These are phyloP conservation scores for Cucurbita maxima DNA, from an alignment of 306 rosid genomes.

Conservation along the genomic window DNA sequence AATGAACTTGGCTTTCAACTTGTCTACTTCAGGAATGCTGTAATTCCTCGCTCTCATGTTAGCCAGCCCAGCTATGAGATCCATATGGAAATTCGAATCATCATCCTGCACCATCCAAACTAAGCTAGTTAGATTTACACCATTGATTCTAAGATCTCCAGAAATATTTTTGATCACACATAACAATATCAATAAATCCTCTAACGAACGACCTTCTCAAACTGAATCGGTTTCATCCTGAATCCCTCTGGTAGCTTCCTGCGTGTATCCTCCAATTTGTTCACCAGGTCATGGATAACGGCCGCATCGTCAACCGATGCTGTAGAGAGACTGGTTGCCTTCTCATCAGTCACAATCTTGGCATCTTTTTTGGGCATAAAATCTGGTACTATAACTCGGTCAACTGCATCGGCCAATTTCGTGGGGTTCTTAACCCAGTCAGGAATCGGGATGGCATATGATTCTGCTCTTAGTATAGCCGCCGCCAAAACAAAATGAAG, in stretches of 20 bases:
- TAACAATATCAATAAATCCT: neutral
- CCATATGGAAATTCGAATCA: conserved; percentile 93
- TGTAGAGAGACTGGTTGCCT: conserved; percentile 56
- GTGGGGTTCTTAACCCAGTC: conserved; percentile 63
- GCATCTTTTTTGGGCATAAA: conserved; percentile 75
- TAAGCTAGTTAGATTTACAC: neutral
- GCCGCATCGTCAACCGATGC: conserved; percentile 78
- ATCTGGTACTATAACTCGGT: conserved; percentile 59
- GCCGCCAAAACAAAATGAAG: conserved; percentile 72
- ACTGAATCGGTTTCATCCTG: conserved; percentile 92
- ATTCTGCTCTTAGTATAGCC: conserved; percentile 70
- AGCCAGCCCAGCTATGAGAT: conserved; percentile 86
- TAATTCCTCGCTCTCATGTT: conserved; percentile 97
- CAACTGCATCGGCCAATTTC: conserved; percentile 65
- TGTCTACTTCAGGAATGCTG: conserved; percentile 93
- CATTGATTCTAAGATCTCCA: neutral
- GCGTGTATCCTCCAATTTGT: conserved; percentile 45
- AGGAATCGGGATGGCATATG: conserved; percentile 79
- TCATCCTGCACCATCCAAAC: conserved; percentile 57
- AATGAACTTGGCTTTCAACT: conserved; percentile 89
- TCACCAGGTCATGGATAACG: conserved; percentile 54
- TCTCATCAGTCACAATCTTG: conserved; percentile 83
- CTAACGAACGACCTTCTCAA: conserved; percentile 54
- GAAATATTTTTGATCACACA: neutral
- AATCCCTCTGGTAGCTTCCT: conserved; percentile 42